Base-by-base conservation (phyloP, 2,329 filamentous ascomycete species). In the Polychaeton citri region DNA sequence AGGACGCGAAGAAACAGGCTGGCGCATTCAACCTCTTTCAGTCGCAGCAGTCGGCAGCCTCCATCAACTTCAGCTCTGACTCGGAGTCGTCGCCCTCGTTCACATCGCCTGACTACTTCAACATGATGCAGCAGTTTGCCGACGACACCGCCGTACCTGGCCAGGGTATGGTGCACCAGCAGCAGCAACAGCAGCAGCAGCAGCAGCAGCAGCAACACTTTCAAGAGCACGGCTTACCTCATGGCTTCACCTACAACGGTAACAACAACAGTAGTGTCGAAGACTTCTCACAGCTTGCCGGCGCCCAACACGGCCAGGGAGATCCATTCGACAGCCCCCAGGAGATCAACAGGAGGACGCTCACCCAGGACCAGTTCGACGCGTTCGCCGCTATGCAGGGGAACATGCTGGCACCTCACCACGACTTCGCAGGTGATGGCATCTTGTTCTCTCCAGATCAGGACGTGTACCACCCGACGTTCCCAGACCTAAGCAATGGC, bases 1-100 rank as follows among this genome's bases (percentile, higher is more conserved):
- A 69, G 44, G 66, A 69, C 48, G 51, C 58, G 34, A 68, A 68
- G 54, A 69, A 69, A 49, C 51, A 57, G 37, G 44, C 47, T 13
- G 49, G 51, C 39, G 42, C 49, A 8, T 44, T 39, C 36, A 48
- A 51, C 31, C 35, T 56, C 32, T 44, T 43, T 33, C 38, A 41
- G 17, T 13, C 30, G 13, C 13, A 32, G 5, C 30, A 32, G 10
- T 32, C 30, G 18, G 13, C 13, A 19, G 13, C 12, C 3, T 19
- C 13, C 13, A 36, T 37, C 39, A 46, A 36, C 33, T 49, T 47
- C 38, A 44, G 38, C 33, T 51, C 50, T 36, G 53, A 57, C 20
- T 49, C 48, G 21, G 52, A 56, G 19, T 40, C 48, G 6, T 55
- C 53, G 18, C 51, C 53, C 12, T 43, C 48, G 10, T 55, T 50